These are phyloP conservation scores for Crucibulum laeve DNA, from an alignment of 768 basidiomycete species.

Conservation along the genomic window DNA sequence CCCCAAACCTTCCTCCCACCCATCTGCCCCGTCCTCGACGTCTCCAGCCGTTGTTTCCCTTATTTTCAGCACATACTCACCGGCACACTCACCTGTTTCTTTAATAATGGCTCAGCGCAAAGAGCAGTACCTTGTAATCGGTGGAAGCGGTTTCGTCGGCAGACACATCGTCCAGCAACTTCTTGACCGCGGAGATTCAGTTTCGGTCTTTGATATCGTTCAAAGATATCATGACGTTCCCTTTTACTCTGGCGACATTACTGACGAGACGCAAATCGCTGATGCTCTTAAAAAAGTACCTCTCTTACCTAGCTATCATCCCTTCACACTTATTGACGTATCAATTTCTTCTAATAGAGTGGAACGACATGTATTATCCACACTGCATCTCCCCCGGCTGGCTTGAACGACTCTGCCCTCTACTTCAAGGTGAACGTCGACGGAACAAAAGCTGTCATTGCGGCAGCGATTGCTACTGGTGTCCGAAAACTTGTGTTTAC, in stretches of 20 bases:
- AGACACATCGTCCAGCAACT: constrained; percentile 88
- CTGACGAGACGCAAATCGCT: constrained; percentile 66
- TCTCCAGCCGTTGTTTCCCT: not conserved
- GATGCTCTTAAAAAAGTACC: constrained; percentile 71
- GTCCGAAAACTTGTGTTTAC: constrained; percentile 93
- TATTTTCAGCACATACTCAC: constrained; percentile 1
- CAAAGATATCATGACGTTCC: constrained; percentile 84
- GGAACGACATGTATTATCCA: constrained; percentile 91
- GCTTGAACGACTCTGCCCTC: constrained; percentile 57
- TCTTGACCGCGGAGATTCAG: constrained; percentile 70
- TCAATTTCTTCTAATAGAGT: constrained; percentile 38
- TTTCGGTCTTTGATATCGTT: constrained; percentile 88
- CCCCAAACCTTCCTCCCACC: not conserved
- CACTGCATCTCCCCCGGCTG: constrained; percentile 82
- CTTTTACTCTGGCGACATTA: constrained; percentile 90
- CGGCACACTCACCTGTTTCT: not conserved
- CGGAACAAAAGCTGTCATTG: constrained; percentile 82
- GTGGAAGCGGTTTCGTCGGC: constrained; percentile 91
- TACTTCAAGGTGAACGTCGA: constrained; percentile 94
- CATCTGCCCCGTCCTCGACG: not conserved
- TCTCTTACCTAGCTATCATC: constrained; percentile 5
- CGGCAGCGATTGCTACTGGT: constrained; percentile 66
- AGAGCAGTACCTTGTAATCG: constrained; percentile 88
- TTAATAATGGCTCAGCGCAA: constrained; percentile 23
- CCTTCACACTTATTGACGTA: constrained; percentile 4